A percentile compares a stretch with the other conserved stretches of the same genome.
phyloP scores from a whole-genome alignment of 1,139 yeast species.

The Chernovozyma aurita region DNA sequence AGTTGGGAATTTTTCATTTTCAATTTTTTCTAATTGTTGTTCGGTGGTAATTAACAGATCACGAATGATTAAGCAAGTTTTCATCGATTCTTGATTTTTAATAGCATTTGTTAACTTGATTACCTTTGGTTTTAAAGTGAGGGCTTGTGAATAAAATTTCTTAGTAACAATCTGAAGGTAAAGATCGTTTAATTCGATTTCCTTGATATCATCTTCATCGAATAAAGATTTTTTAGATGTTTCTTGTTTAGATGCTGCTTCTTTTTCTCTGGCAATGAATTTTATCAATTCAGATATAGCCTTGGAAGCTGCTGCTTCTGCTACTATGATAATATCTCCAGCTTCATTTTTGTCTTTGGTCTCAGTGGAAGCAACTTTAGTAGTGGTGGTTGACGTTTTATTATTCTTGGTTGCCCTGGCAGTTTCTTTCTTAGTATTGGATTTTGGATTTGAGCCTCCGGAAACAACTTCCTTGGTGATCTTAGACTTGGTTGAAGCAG shows the following conservation, averaged over 20 bases:
- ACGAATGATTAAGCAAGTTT: constrained; percentile 69
- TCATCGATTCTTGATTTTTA: constrained; percentile 41
- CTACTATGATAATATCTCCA: constrained; percentile 10
- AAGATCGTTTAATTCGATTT: constrained; percentile 48
- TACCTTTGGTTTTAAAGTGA: constrained; percentile 68
- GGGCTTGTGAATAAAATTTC: constrained; percentile 58
- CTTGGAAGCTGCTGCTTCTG: constrained; percentile 24
- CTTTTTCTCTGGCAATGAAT: constrained; percentile 24
- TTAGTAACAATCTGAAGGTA: constrained; percentile 61
- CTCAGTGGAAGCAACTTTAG: neutral
- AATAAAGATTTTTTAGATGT: constrained; percentile 31
- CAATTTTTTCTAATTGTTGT: constrained; percentile 58
- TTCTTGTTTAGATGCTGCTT: constrained; percentile 21
- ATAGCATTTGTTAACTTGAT: constrained; percentile 53
- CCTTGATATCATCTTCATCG: constrained; percentile 49
- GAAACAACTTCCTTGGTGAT: no score
- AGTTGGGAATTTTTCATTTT: constrained; percentile 47
- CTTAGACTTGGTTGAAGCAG: neutral
- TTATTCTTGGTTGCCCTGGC: neutral
- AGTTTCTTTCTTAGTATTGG: constrained; percentile 2
- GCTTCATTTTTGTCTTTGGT: constrained; percentile 2
- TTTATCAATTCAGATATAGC: constrained; percentile 53
- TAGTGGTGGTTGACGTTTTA: neutral
- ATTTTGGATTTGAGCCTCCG: no score
- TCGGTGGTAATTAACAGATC: constrained; percentile 57